Conservation (phyloP, 352 stramenopile species). For the Globisporangium nagaii region DNA sequence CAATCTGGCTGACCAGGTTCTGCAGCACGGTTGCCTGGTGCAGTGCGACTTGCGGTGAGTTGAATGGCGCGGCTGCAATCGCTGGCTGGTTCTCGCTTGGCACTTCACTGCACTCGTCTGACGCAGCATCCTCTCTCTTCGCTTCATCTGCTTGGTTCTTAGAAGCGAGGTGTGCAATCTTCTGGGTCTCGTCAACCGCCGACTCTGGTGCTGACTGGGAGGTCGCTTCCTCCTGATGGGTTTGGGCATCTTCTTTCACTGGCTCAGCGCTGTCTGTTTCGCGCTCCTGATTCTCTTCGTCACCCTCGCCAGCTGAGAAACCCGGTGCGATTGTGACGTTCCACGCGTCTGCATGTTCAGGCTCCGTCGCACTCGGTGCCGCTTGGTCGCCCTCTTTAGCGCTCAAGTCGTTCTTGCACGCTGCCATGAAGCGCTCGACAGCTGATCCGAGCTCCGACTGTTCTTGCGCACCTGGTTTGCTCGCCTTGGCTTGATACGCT, state of each 20-base stretch:
- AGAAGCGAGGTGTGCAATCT: too few relatives aligned
- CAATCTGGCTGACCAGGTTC: slow-evolving; percentile 16
- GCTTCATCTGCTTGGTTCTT: neutral
- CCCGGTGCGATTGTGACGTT: slow-evolving; percentile 4
- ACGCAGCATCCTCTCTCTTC: neutral
- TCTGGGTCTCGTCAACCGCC: neutral
- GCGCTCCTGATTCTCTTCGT: neutral
- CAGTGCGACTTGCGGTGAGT: neutral
- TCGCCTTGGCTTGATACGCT: slow-evolving; percentile 6
- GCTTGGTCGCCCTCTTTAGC: neutral
- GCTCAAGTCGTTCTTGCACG: neutral
- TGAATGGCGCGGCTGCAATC: too few relatives aligned
- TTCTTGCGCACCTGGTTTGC: neutral
- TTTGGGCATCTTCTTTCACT: neutral
- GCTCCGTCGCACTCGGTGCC: too few relatives aligned
- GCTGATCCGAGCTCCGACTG: neutral
- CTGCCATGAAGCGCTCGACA: slow-evolving; percentile 3
- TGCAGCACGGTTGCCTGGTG: slow-evolving; percentile 13
- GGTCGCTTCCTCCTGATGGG: neutral
- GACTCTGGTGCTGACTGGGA: neutral
- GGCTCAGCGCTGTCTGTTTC: neutral
- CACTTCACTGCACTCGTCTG: neutral
- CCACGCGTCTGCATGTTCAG: neutral
- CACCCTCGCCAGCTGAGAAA: neutral
- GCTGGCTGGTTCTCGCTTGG: neutral